A percentile compares a stretch with the other conserved stretches of the same genome.
These are phyloP conservation scores for Lippia alba DNA, from an alignment of 305 asterid genomes.

Conservation along the genomic window DNA sequence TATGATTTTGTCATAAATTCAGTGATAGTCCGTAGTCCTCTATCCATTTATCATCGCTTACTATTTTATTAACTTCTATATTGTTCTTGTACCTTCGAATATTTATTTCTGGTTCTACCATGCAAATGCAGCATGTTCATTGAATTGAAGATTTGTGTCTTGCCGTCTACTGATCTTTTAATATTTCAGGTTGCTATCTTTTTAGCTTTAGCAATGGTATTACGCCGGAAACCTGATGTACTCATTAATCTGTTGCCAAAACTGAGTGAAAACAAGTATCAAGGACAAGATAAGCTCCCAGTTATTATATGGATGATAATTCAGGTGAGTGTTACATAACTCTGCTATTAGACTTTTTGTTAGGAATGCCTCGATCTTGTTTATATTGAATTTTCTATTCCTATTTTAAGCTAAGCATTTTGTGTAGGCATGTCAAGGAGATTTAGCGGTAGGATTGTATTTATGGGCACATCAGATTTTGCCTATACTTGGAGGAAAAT, in stretches of 20 bases:
- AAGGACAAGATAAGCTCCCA: constrained; percentile 82
- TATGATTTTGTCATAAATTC: no score
- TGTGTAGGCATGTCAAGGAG: constrained; percentile 79
- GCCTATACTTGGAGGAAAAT: constrained; percentile 79
- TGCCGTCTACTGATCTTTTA: background rate
- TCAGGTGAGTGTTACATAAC: constrained; percentile 55
- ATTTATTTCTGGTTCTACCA: background rate
- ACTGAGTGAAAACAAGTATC: constrained; percentile 69
- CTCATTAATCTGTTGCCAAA: constrained; percentile 55
- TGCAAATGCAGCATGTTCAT: background rate
- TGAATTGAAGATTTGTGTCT: background rate
- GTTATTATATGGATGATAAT: constrained; percentile 73
- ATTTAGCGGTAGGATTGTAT: constrained; percentile 77
- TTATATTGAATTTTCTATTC: constrained; percentile 24
- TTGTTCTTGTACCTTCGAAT: background rate
- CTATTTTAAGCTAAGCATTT: constrained; percentile 36
- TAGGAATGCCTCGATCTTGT: background rate
- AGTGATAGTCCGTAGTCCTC: no score
- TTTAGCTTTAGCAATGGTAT: constrained; percentile 66
- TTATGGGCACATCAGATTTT: constrained; percentile 75
- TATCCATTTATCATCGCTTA: no score
- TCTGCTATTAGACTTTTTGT: constrained; percentile 16
- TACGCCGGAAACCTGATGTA: constrained; percentile 79
- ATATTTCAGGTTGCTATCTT: constrained; percentile 78
- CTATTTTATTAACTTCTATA: no score